Base-by-base conservation (phyloP, 305 asterid genomes). In the Solanum aculeatissimum region DNA sequence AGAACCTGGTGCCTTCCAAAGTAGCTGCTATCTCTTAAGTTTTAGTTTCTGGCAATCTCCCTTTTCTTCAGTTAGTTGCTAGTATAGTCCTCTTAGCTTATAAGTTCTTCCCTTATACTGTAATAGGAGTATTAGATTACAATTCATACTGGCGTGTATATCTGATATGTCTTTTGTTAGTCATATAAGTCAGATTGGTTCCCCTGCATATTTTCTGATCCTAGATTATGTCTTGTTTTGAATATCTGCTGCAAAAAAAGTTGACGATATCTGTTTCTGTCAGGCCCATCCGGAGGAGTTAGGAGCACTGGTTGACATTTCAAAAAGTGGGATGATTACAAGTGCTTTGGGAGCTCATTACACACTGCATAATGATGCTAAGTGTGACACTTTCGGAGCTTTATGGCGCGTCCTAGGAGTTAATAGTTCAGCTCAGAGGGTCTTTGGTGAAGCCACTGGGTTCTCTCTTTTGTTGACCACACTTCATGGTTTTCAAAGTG, bases 381-480 rank as follows among this genome's bases (percentile, higher is more conserved):
- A 91, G 89, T 95, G 95, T 87, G 99, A 97, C 87, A 90, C 94
- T 81, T 93, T 95, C 85, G 99, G 98, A 89, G 92, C 97, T 90
- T 85, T 97, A 80, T 97, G 99, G 98, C 94, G 99, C 84, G 90
- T 95, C 86, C 87, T 97, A 83, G 98, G 97, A 77, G 91, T 86
- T 85, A 95, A 97, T 90, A 86, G 80, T 81, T 91, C 97, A 27
- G 98, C 99, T 87, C 99, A 92, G 91, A 93, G 98, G 92, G 97
- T 95, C 88, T 97, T 97, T 92, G 99, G 99, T 85, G 99, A 95
- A 91, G 95, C 98, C 85, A 93, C 99, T 86, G 99, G 99, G 43
- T 95, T 97, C 89, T 97, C 99, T 90, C 97, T 97, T 87, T 85
- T 97, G 81, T 87, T 95, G 79, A 94, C 99, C 84, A 93, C 97